Percentiles rank a stretch among this genome's conserved stretches.
phyloP scores from a whole-genome alignment of 179 eudicot species.

The Kewa caespitosa region DNA sequence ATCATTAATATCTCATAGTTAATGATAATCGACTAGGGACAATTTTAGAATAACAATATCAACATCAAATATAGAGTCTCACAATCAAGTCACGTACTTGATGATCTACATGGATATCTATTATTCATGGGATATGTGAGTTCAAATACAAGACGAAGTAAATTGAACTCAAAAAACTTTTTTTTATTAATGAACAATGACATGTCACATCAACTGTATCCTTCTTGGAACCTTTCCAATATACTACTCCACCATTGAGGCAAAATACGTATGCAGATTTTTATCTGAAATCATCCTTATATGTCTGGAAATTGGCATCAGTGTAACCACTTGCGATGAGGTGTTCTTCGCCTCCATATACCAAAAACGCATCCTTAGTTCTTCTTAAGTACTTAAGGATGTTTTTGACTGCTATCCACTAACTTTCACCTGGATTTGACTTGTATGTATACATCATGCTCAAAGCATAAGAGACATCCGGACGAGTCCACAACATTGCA shows the following conservation, averaged over 20 bases:
- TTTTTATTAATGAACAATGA: background rate
- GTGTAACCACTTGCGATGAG: background rate
- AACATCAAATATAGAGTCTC: background rate
- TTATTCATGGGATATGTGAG: background rate
- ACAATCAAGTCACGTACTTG: background rate
- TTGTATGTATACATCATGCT: background rate
- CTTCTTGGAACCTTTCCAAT: background rate
- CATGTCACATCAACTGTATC: background rate
- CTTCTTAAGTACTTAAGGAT: conserved; percentile 12
- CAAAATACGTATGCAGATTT: background rate
- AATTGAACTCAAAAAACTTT: background rate
- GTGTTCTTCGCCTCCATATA: background rate
- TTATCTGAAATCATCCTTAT: background rate
- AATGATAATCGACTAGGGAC: background rate
- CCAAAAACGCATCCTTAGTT: background rate
- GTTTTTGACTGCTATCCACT: background rate
- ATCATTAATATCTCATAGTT: background rate
- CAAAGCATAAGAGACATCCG: background rate
- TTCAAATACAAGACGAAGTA: background rate
- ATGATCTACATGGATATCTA: background rate
- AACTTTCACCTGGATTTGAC: background rate
- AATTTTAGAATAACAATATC: background rate
- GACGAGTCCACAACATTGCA: background rate
- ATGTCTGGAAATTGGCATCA: background rate
- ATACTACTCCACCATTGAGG: conserved; percentile 2